A percentile compares a stretch with the other conserved stretches of the same genome.
phyloP scores from a whole-genome alignment of 768 basidiomycete species.

The Basidioascus undulatus region DNA sequence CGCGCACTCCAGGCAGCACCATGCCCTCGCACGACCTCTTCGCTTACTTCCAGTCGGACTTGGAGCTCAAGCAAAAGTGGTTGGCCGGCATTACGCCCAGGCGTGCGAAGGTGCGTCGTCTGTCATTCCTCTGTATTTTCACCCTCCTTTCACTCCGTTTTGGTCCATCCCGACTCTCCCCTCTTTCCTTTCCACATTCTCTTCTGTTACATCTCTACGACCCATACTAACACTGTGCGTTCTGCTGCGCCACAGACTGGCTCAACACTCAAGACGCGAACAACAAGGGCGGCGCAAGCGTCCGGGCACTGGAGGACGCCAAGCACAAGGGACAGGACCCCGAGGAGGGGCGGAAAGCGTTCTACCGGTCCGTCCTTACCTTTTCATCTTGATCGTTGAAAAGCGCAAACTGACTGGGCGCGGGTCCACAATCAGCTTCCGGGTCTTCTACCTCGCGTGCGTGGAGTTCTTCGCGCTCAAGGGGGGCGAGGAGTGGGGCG shows the following conservation, averaged over 20 bases:
- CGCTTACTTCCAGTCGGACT: conserved; percentile 40
- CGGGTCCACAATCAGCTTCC: conserved; percentile 23
- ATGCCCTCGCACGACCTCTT: conserved; percentile 46
- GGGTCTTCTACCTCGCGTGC: conserved; percentile 48
- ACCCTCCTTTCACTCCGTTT: too few species aligned
- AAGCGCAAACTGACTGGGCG: neutral
- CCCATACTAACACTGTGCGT: too few species aligned
- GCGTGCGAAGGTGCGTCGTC: too few species aligned
- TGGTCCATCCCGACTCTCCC: too few species aligned
- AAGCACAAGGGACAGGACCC: conserved; percentile 29
- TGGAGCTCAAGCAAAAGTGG: conserved; percentile 34
- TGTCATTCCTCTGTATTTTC: too few species aligned
- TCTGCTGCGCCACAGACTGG: too few species aligned
- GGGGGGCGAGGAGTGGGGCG: conserved; percentile 33
- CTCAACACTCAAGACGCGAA: conserved; percentile 17
- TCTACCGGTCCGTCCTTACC: conserved; percentile 23
- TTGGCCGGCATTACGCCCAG: conserved; percentile 39
- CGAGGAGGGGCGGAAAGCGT: conserved; percentile 30
- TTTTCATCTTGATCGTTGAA: neutral
- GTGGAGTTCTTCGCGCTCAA: conserved; percentile 42
- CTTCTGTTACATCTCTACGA: too few species aligned
- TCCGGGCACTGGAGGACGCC: conserved; percentile 25
- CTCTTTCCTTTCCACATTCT: too few species aligned
- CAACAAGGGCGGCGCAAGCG: conserved; percentile 28
- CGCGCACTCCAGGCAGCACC: too few species aligned